phyloP scores from a whole-genome alignment of 345 rosid genomes.

The Psidium friedrichsthalianum region DNA sequence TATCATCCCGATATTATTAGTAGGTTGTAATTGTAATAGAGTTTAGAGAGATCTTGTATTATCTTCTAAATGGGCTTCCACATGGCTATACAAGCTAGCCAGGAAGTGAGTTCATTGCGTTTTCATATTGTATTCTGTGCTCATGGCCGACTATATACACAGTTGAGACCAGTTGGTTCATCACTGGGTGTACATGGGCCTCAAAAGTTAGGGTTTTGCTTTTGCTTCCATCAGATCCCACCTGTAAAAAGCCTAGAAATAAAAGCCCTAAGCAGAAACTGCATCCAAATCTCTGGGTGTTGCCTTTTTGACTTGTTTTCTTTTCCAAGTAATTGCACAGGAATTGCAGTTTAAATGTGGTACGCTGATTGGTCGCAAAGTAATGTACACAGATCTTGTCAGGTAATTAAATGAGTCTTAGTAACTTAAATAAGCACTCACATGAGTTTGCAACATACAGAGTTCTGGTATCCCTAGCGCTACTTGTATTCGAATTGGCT shows the following conservation, averaged over 20 bases:
- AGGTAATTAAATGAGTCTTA: neutral
- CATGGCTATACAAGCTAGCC: neutral
- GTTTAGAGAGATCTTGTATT: neutral
- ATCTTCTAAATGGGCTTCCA: neutral
- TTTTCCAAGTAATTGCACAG: neutral
- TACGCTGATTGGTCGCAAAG: neutral
- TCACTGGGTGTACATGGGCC: neutral
- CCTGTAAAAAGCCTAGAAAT: neutral
- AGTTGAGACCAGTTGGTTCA: neutral
- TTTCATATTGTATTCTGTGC: neutral
- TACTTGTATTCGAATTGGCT: neutral
- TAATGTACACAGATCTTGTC: neutral
- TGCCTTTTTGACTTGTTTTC: neutral
- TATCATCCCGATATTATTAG: neutral
- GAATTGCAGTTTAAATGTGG: neutral
- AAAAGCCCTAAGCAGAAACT: neutral
- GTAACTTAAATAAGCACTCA: neutral
- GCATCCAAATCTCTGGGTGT: neutral
- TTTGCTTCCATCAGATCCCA: neutral
- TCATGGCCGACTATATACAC: neutral
- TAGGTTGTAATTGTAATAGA: neutral
- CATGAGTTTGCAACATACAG: neutral
- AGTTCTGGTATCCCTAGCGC: neutral
- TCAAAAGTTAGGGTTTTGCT: neutral
- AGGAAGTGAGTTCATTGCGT: neutral